Evolutionary conservation across 1,284 basidiomycete genomes (phyloP).

Genomic region (Pseudozyma sp.): DNA sequence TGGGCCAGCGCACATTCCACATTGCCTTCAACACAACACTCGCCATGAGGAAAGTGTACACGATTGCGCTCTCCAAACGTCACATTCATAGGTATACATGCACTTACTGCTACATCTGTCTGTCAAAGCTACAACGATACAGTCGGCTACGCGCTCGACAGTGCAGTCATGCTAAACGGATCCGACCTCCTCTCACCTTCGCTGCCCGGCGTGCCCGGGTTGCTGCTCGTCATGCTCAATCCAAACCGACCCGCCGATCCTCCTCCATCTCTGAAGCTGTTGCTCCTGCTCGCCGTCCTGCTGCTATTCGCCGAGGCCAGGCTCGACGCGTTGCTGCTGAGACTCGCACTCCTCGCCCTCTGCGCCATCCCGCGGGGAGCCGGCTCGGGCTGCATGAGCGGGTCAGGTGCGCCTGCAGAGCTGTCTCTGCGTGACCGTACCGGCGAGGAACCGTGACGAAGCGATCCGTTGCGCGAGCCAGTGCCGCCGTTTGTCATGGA

Average conservation of each 20-base stretch:
- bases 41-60: no score
- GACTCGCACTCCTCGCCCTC: conserved; percentile 41
- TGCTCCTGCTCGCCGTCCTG: conserved; percentile 17
- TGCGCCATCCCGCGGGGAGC: conserved; percentile 48
- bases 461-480: conserved; percentile 3
- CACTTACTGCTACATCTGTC: not conserved
- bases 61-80: no score
- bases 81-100: no score
- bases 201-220: not conserved
- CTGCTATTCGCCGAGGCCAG: conserved; percentile 13
- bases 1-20: no score
- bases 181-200: not conserved
- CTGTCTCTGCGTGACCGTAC: not conserved
- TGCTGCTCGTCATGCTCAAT: conserved; percentile 24
- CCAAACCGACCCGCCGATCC: conserved; percentile 5
- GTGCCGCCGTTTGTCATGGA: not conserved
- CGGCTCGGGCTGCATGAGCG: conserved; percentile 46
- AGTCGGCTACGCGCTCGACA: not conserved
- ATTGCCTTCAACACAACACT: no score
- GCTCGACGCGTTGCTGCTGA: conserved; percentile 32
- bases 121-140: no score
- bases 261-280: conserved; percentile 14
- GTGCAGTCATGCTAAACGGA: conserved; percentile 4
- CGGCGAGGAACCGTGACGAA: not conserved
- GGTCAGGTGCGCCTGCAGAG: conserved; percentile 15